These are phyloP conservation scores for Chytriomyces sp. DNA, from an alignment of 192 early-diverging fungal species.

Conservation along the genomic window DNA sequence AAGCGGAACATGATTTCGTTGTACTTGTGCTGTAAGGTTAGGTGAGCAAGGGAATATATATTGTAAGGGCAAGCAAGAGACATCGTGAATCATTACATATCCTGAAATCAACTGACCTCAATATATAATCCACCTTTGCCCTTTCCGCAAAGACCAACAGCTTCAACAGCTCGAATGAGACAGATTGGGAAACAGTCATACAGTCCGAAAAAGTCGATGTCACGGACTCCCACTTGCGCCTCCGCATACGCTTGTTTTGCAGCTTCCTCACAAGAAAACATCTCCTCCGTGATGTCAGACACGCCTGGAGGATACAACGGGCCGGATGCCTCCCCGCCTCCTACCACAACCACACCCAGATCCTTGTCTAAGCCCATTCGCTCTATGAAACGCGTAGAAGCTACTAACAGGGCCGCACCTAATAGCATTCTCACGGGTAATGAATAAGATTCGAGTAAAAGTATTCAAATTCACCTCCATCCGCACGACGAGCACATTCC, in stretches of 20 bases:
- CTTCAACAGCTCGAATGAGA: slow-evolving; percentile 49
- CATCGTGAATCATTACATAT: too few species aligned
- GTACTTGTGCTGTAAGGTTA: slow-evolving; percentile 40
- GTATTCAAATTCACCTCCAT: too few species aligned
- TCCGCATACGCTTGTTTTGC: slow-evolving; percentile 44
- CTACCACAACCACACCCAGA: slow-evolving; percentile 39
- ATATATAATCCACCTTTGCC: slow-evolving; percentile 44
- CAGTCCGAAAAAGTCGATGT: slow-evolving; percentile 54
- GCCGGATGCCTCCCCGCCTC: slow-evolving; percentile 48
- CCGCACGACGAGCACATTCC: slow-evolving; percentile 49
- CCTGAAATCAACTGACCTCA: too few species aligned
- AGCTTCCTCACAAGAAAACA: slow-evolving; percentile 51
- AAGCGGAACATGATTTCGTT: slow-evolving; percentile 37
- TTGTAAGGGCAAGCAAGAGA: too few species aligned
- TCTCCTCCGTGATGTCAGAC: slow-evolving; percentile 35
- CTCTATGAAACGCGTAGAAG: slow-evolving; percentile 39
- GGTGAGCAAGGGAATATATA: too few species aligned
- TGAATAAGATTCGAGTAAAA: too few species aligned
- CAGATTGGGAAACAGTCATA: slow-evolving; percentile 56
- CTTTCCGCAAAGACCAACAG: slow-evolving; percentile 48
- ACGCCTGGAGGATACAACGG: slow-evolving; percentile 45
- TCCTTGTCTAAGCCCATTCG: slow-evolving; percentile 28
- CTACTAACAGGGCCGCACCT: slow-evolving; percentile 41
- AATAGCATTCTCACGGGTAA: too few species aligned
- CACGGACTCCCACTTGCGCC: slow-evolving; percentile 47